Evolutionary conservation across 2,329 filamentous ascomycete species (phyloP), one percentile per base, ranked within the genome.

Genomic region (Paracorniculantispora psalliotae): DNA sequence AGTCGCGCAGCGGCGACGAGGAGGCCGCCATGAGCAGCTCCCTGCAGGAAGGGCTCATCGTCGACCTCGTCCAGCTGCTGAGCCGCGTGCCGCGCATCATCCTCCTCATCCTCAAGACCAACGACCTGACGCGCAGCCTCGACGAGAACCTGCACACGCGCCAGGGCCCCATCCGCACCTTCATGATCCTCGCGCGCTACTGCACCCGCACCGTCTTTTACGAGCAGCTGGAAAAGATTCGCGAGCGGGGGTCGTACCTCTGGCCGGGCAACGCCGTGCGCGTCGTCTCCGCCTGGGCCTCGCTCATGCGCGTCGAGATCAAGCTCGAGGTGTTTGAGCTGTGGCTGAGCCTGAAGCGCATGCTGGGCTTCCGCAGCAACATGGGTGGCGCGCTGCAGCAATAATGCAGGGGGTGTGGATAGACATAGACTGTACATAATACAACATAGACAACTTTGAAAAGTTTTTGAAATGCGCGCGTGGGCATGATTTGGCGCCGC

Each of bases 51-150:
- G 93, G 93, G 10, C 83, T 99, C 71, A 80, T 99, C 39, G 89
- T 90, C 62, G 89, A 97, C 67, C 80, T 99, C 7, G 91, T 99
- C 8, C 87, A 92, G 65, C 79, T 99, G 64, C 83, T 99, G 5
- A 91, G 91, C 50, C 85, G 91, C 67, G 92, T 99, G 7, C 94
- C 94, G 0, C 81, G 92, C 47, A 91, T 99, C 64, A 96, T 99
- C 57, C 81, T 99, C 13, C 79, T 99, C 28, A 97, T 99, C 65
- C 81, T 99, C 62, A 99, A 99, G 77, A 99, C 94, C 2, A 99
- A 99, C 71, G 94, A 99, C 74, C 78, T 99, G 41, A 99, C 94
- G 17, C 86, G 94, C 63, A 94, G 89, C 67, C 82, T 99, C 19
- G 94, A 99, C 71, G 94, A 99, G 77, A 92, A 89, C 69, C 79